Percentiles rank a stretch among this genome's conserved stretches.
phyloP scores from a whole-genome alignment of 164 flowering plant species.

The Aristolochia fimbriata region DNA sequence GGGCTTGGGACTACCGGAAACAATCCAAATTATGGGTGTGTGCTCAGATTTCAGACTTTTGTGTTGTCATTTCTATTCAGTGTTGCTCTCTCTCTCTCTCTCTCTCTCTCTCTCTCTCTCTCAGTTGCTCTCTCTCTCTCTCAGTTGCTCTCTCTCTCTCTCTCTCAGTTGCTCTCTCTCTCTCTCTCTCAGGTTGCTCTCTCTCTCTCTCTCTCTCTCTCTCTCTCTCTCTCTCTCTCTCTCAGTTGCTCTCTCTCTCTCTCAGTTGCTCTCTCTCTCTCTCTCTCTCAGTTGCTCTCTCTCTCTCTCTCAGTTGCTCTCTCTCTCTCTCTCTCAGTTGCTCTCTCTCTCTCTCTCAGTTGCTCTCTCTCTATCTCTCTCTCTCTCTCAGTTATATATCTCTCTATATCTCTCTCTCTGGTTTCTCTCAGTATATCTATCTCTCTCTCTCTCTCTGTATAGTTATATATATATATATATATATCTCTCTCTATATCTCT shows the following conservation, averaged over 20 bases:
- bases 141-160: not conserved
- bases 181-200: not conserved
- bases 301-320: slow-evolving; percentile 1
- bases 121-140: too few species aligned
- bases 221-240: not conserved
- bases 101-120: not conserved
- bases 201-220: not conserved
- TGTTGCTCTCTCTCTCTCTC: not conserved
- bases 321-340: not conserved
- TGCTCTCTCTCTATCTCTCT: not conserved
- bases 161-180: too few species aligned
- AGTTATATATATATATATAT: too few species aligned
- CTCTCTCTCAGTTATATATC: too few species aligned
- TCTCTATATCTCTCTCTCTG: not conserved
- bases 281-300: too few species aligned
- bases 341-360: too few species aligned
- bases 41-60: not conserved
- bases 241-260: too few species aligned
- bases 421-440: too few species aligned
- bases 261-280: slow-evolving; percentile 1
- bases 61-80: not conserved
- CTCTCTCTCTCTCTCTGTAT: not conserved
- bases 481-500: not conserved
- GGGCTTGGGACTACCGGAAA: slow-evolving; percentile 95
- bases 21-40: slow-evolving; percentile 85